Evolutionary conservation across 495 filamentous ascomycete species (phyloP), one percentile per base, ranked within the genome.

Genomic region (Coniosporium apollinis): DNA sequence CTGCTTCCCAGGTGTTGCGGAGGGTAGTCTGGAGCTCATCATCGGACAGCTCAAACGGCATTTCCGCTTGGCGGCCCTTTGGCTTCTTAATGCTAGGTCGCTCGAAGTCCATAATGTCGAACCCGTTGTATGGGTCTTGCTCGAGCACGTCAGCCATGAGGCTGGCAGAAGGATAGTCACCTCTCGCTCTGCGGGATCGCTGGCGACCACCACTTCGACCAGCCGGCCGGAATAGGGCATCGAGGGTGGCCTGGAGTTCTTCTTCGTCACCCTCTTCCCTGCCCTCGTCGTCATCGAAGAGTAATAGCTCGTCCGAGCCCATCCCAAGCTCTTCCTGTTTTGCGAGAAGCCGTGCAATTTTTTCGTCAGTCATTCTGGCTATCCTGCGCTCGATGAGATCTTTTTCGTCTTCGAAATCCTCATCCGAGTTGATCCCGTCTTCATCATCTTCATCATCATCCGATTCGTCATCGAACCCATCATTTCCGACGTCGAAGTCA

Each of bases 21-120:
- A 94, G 48, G 6, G 62, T 58, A 1, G 60, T 56, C 45, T 78
- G 72, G 1, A 91, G 57, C 13, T 94, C 89, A 2, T 71, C 71
- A 50, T 94, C 91, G 1, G 73, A 75, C 1, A 82, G 48, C 22
- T 75, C 62, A 37, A 78, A 61, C 21, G 51, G 62, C 39, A 49
- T 37, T 3, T 38, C 30, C 15, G 52, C 51, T 57, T 66, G 42
- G 53, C 70, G 64, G 25, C 69, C 70, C 46, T 75, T 78, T 28
- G 66, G 44, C 42, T 65, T 71, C 30, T 60, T 60, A 15, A 72
- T 38, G 35, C 66, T 74, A 4, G 63, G 74, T n/a, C 74, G 66
- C 16, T 77, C 66, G 52, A 78, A 80, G 43, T 89, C 83, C 72
- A 83, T 82, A 19, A 89, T 61, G 48, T 93, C 83, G 41, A 93